Evolutionary conservation across 495 filamentous ascomycete species (phyloP).

Genomic region (Penicillium manginii): DNA sequence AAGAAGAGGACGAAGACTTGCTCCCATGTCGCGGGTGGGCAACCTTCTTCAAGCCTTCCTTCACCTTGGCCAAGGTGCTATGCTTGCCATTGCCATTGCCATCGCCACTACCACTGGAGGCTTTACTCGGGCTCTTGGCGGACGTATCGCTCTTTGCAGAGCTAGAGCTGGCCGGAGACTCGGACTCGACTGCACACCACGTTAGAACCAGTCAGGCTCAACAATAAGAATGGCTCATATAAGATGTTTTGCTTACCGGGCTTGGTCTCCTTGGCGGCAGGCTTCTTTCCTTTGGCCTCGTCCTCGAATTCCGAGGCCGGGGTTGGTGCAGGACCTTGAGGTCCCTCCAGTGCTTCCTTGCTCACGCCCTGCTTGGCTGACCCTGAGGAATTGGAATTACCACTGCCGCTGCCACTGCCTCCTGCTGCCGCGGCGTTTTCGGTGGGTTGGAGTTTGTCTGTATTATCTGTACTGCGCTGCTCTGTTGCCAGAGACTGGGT

Average conservation of each 20-base stretch:
- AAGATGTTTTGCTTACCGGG: background rate
- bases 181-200: background rate
- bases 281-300: constrained; percentile 17
- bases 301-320: constrained; percentile 36
- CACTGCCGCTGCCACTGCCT: background rate
- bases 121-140: constrained; percentile 4
- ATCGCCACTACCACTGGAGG: constrained; percentile 10
- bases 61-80: constrained; percentile 33
- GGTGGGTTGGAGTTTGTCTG: background rate
- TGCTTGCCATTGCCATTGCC: constrained; percentile 20
- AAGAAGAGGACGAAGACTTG: background rate
- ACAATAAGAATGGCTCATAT: background rate
- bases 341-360: constrained; percentile 42
- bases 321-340: constrained; percentile 32
- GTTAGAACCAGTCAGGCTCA: background rate
- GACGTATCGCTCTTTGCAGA: constrained; percentile 10
- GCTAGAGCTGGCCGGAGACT: constrained; percentile 4
- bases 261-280: background rate
- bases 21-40: constrained; percentile 21
- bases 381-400: background rate
- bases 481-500: constrained; percentile 7
- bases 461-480: constrained; percentile 17
- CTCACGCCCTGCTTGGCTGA: constrained; percentile 24
- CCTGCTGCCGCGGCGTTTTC: background rate
- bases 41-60: constrained; percentile 37